phyloP scores from a whole-genome alignment of 2,329 filamentous ascomycete genomes.

The Sporothrix pseudoabietina region DNA sequence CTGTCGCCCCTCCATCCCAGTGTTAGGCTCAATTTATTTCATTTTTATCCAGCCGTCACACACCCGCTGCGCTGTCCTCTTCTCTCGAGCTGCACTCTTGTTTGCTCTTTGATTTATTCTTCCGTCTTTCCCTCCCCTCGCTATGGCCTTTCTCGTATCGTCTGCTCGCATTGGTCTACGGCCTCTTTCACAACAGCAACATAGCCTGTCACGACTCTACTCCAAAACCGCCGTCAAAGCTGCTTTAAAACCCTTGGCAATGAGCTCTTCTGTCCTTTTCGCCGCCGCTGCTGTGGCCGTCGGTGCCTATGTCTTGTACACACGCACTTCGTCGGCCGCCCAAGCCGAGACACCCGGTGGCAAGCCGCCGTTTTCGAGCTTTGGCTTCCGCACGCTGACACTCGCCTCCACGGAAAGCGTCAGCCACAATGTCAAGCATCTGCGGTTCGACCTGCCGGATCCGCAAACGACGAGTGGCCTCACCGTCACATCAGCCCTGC shows the following conservation, averaged over 20 bases:
- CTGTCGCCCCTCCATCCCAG: not conserved
- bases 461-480: slow-evolving; percentile 53
- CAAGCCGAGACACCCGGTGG: slow-evolving; percentile 32
- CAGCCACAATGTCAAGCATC: slow-evolving; percentile 61
- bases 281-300: slow-evolving; percentile 33
- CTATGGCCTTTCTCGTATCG: slow-evolving; percentile 12
- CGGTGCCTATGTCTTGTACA: slow-evolving; percentile 33
- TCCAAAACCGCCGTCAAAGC: not conserved
- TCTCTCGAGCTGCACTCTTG: not conserved
- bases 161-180: slow-evolving; percentile 18
- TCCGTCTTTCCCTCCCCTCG: not conserved
- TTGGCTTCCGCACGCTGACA: slow-evolving; percentile 50
- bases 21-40: slow-evolving; percentile 9
- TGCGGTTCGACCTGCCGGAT: slow-evolving; percentile 59
- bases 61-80: slow-evolving; percentile 10
- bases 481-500: slow-evolving; percentile 56
- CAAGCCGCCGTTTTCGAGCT: slow-evolving; percentile 34
- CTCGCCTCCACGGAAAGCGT: slow-evolving; percentile 56
- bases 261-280: slow-evolving; percentile 11
- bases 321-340: slow-evolving; percentile 12
- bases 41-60: not conserved
- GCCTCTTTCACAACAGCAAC: not conserved
- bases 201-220: not conserved
- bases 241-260: not conserved
- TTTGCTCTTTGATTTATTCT: not conserved